phyloP scores from a whole-genome alignment of 2,329 filamentous ascomycete genomes.

The Knufia fluminis region DNA sequence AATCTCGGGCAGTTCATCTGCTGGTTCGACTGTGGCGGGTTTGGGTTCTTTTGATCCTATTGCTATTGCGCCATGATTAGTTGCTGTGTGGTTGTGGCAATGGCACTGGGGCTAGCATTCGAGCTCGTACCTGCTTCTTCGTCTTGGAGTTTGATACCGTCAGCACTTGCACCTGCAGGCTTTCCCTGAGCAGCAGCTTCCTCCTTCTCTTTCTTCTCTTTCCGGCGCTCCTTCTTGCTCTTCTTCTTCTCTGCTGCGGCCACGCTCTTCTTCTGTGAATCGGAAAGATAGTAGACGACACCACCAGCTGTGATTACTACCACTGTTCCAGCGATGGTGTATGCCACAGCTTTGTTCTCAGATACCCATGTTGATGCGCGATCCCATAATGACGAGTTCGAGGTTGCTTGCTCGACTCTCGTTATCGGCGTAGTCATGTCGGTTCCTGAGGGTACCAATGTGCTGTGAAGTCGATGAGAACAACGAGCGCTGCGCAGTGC shows the following conservation, averaged over 20 bases:
- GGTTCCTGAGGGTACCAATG: too few species aligned
- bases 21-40: slow-evolving; percentile 28
- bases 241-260: slow-evolving; percentile 46
- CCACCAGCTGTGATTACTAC: slow-evolving; percentile 85
- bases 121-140: slow-evolving; percentile 25
- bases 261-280: slow-evolving; percentile 39
- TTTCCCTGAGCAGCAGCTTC: slow-evolving; percentile 32
- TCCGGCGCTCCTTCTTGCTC: slow-evolving; percentile 83
- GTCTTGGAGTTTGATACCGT: slow-evolving; percentile 26
- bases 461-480: too few species aligned
- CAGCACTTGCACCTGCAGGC: too few species aligned
- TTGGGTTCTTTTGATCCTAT: slow-evolving; percentile 11
- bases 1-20: slow-evolving; percentile 61
- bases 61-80: neutral
- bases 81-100: neutral
- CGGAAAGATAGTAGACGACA: slow-evolving; percentile 77
- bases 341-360: slow-evolving; percentile 91
- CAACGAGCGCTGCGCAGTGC: too few species aligned
- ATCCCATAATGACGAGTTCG: slow-evolving; percentile 70
- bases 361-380: slow-evolving; percentile 84
- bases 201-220: slow-evolving; percentile 65
- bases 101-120: neutral
- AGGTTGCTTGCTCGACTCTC: slow-evolving; percentile 10
- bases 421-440: slow-evolving; percentile 1
- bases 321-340: slow-evolving; percentile 90